Conservation (phyloP, 2,329 filamentous ascomycete species). For the Orbilia quercus region DNA sequence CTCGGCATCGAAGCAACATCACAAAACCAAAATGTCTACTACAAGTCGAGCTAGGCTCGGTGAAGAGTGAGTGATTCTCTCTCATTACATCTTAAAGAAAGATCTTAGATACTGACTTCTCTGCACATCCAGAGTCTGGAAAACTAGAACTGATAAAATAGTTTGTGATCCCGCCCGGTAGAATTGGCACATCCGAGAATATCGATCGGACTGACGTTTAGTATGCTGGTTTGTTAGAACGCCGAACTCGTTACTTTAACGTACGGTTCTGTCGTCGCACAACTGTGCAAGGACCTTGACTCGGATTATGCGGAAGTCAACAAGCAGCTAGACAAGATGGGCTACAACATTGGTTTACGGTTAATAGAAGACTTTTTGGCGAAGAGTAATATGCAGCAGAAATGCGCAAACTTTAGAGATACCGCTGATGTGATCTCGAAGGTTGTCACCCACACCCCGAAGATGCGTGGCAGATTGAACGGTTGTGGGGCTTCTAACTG, state of each 20-base stretch:
- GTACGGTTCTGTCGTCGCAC: slow-evolving; percentile 96
- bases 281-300: slow-evolving; percentile 96
- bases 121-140: slow-evolving; percentile 58
- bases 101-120: slow-evolving; percentile 8
- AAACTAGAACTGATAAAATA: slow-evolving; percentile 60
- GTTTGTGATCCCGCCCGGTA: slow-evolving; percentile 54
- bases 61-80: slow-evolving; percentile 73
- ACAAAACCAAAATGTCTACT: slow-evolving; percentile 67
- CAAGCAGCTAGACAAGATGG: slow-evolving; percentile 98
- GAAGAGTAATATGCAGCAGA: slow-evolving; percentile 87
- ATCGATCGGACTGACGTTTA: background rate
- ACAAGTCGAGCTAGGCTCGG: slow-evolving; percentile 76
- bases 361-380: slow-evolving; percentile 98
- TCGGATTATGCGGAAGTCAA: slow-evolving; percentile 95
- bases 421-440: slow-evolving; percentile 97
- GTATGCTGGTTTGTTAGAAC: slow-evolving; percentile 63
- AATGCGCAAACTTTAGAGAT: slow-evolving; percentile 92
- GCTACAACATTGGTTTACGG: slow-evolving; percentile 95
- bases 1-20: background rate
- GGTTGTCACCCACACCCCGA: slow-evolving; percentile 66
- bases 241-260: slow-evolving; percentile 96
- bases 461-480: background rate
- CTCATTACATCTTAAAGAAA: background rate
- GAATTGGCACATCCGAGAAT: too few species aligned
- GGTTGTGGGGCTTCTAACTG: background rate